Conservation (phyloP, 129 eudicot genomes). For the Glebionis coronaria region DNA sequence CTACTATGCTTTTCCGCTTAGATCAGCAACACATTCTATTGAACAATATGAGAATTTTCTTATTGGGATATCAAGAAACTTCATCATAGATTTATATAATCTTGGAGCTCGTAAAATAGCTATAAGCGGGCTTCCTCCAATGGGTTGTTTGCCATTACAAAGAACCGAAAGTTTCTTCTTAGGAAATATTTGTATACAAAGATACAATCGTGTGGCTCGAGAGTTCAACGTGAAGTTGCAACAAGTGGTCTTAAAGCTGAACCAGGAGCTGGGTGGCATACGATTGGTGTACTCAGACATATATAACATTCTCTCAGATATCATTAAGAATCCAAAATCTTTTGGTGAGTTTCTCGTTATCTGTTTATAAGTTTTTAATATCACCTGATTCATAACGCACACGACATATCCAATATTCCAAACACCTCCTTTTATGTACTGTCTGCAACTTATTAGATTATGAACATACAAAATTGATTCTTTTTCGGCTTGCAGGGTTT, state of each 20-base stretch:
- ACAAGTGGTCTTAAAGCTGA: slow-evolving; percentile 42
- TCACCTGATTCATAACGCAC: not conserved
- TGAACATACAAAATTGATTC: not conserved
- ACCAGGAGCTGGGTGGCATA: slow-evolving; percentile 49
- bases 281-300: slow-evolving; percentile 71
- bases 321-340: slow-evolving; percentile 55
- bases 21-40: slow-evolving; percentile 41
- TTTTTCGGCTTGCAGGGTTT: slow-evolving; percentile 50
- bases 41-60: slow-evolving; percentile 54
- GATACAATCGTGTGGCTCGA: slow-evolving; percentile 68
- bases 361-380: too few species aligned
- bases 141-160: slow-evolving; percentile 85
- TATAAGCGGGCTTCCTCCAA: slow-evolving; percentile 78
- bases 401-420: not conserved
- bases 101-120: slow-evolving; percentile 84
- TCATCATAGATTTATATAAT: slow-evolving; percentile 45
- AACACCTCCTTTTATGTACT: not conserved
- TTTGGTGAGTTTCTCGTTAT: slow-evolving; percentile 45
- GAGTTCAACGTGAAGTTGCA: slow-evolving; percentile 59
- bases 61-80: slow-evolving; percentile 46
- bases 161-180: slow-evolving; percentile 39
- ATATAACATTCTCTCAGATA: slow-evolving; percentile 46
- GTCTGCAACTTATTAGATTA: slow-evolving; percentile 6
- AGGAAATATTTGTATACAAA: slow-evolving; percentile 40
- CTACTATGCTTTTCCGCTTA: slow-evolving; percentile 53